These are phyloP conservation scores for Plasmodium gonderi DNA, from an alignment of 169 alveolate species.

Conservation along the genomic window DNA sequence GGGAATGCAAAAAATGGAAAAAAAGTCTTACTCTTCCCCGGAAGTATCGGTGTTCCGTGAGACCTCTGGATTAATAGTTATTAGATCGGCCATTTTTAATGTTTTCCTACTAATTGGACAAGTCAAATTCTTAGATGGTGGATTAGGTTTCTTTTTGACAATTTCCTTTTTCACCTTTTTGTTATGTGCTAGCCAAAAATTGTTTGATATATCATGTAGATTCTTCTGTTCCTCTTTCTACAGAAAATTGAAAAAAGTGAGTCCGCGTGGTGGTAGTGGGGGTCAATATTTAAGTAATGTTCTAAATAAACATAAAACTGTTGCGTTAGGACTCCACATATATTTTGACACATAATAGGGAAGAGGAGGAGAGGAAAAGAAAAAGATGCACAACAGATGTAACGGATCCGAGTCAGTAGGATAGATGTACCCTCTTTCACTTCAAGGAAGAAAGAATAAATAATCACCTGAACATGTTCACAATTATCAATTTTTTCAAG, in stretches of 20 bases:
- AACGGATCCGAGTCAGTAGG: too few species aligned
- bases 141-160: slow-evolving; percentile 13
- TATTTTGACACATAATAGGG: too few species aligned
- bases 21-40: slow-evolving; percentile 22
- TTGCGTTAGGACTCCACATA: too few species aligned
- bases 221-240: slow-evolving; percentile 23
- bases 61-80: slow-evolving; percentile 84
- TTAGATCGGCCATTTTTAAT: slow-evolving; percentile 82
- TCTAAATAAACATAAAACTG: too few species aligned
- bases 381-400: too few species aligned
- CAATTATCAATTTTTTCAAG: slow-evolving; percentile 62
- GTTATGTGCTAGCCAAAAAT: slow-evolving; percentile 32
- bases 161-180: slow-evolving; percentile 30
- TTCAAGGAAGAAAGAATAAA: background rate
- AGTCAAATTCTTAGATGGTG: slow-evolving; percentile 67
- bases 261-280: background rate
- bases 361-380: too few species aligned
- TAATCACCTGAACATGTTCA: slow-evolving; percentile 56
- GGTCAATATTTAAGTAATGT: too few species aligned
- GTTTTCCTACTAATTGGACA: slow-evolving; percentile 89
- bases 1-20: too few species aligned
- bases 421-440: background rate
- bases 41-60: slow-evolving; percentile 27
- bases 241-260: background rate
- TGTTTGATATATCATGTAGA: slow-evolving; percentile 26